These are phyloP conservation scores for Diaporthe destruens DNA, from an alignment of 2,329 filamentous ascomycete genomes.

Conservation along the genomic window DNA sequence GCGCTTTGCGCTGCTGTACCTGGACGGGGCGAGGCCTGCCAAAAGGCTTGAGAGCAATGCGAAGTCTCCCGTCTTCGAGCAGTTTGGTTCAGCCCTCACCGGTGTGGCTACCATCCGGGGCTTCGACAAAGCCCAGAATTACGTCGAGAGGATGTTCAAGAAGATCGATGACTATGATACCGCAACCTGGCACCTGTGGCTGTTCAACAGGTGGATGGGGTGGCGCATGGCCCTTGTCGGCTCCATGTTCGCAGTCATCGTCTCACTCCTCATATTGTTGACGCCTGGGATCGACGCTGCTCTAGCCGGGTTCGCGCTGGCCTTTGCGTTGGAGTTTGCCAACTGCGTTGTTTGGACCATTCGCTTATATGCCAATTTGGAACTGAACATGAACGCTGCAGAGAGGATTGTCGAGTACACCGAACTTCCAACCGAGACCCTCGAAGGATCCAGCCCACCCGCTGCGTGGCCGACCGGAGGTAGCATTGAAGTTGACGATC, in stretches of 20 bases:
- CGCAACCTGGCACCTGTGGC: constrained; percentile 76
- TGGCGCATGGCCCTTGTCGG: constrained; percentile 79
- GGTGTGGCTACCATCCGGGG: constrained; percentile 83
- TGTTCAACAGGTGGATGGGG: constrained; percentile 83
- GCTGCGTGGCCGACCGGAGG: constrained; percentile 83
- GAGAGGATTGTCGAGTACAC: constrained; percentile 84
- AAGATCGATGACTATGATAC: constrained; percentile 77
- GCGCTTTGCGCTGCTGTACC: constrained; percentile 71
- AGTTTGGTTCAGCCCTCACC: constrained; percentile 79
- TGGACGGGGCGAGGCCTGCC: constrained; percentile 78
- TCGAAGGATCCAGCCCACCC: constrained; percentile 71
- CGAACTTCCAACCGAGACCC: constrained; percentile 74
- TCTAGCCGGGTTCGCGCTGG: constrained; percentile 80
- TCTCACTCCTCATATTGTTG: constrained; percentile 73
- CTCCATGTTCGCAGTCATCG: constrained; percentile 74
- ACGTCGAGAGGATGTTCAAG: constrained; percentile 76
- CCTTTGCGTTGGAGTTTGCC: constrained; percentile 79
- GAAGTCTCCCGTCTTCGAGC: constrained; percentile 85
- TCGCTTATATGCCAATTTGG: constrained; percentile 76
- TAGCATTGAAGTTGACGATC: constrained; percentile 77
- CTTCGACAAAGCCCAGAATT: constrained; percentile 76
- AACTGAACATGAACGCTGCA: constrained; percentile 83
- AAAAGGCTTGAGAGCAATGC: constrained; percentile 83
- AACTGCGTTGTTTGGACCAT: constrained; percentile 74
- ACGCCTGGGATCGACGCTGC: constrained; percentile 74